Base-by-base conservation (phyloP, 148 eudicot species). In the Bassia scoparia region DNA sequence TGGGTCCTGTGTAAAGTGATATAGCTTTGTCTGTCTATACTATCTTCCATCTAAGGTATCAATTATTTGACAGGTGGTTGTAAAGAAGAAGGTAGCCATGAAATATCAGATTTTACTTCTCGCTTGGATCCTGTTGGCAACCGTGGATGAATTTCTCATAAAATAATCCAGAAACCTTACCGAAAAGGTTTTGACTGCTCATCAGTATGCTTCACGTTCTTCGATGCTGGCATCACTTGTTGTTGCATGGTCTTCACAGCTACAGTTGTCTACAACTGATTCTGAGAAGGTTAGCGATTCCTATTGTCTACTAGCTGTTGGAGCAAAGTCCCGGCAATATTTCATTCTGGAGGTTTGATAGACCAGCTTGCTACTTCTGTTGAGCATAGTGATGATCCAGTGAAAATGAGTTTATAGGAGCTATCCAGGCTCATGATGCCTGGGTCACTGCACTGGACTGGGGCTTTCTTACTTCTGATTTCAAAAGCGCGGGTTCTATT, bases 191-290 rank as follows among this genome's bases (percentile, higher is more conserved):
- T 77, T 89, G 84, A 83, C 86, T 54, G 88, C 87, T n/a, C 77
- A 83, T 76, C 85, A 82, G 83, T 95, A 89, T 85, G 89, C 90
- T 69, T 86, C 89, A 79, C 93, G 92, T 58, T 83, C 69, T 82
- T 83, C 85, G 20, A 73, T 88, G 88, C 83, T 92, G 70, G 78
- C 88, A 17, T 90, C 99, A 55, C 86, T 90, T 52, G 84, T 85
- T 74, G 89, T 89, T 76, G 87, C 88, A 73, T 95, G 99, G 99
- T 95, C 99, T 20, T 93, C 97, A 0, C 74, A 79, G 75, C 71
- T 91, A 73, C 79, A 77, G 67, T 62, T 70, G 38, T 64, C 83
- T 18, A 61, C 67, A 55, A 59, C 70, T 62, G 71, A 74, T 49
- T 46, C 79, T 21, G 73, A 76, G 72, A 67, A 75, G 61, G 63